Base-by-base conservation (phyloP, 192 early-diverging fungal genomes). In the Backusella liffmaniae region DNA sequence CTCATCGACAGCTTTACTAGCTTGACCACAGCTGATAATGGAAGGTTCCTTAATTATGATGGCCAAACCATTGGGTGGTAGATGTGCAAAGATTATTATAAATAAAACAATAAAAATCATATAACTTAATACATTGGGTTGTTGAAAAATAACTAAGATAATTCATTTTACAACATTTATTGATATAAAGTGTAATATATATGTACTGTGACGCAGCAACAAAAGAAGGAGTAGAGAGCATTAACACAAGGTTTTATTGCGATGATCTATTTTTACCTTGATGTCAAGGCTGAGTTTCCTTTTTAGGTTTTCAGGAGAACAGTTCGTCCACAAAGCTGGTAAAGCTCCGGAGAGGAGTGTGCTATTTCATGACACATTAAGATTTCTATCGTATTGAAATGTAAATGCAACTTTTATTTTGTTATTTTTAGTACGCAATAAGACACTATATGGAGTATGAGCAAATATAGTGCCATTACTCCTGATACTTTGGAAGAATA, bases 51-150 rank as follows among this genome's bases (percentile, higher is more conserved):
- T 5, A 37, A 70, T 15, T 75, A 70, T 32, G 13, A 74, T n/a
- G 78, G 78, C 10, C 26, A 70, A 68, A 13, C 34, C 8, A 36
- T 79, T 9, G 41, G 69, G 34, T 75, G 78, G 78, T 79, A 75
- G 26, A 71, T 32, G 15, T 49, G 18, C 6, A 0, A 44, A 44
- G 0, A 44, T 44, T 16, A 16, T 44, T 16, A 44, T 44, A n/a
- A 49, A 49, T 49, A 49, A 49, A 49, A 49, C 37, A 16, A 44
- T 9, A 41, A 41, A 41, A 32, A 32, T 32, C 32, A 32, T 39
- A 39, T 39, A 39, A 3, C 12, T 39, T 44, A 44, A 15, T 44
- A 44, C 42, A 32, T 32, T 32, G 32, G 32, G 32, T 32, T 32
- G 42, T 16, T 44, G 13, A 0, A 16, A 5, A 3, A 44, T 44